phyloP scores from a whole-genome alignment of 441 rosid species.

The Adansonia gregorii region DNA sequence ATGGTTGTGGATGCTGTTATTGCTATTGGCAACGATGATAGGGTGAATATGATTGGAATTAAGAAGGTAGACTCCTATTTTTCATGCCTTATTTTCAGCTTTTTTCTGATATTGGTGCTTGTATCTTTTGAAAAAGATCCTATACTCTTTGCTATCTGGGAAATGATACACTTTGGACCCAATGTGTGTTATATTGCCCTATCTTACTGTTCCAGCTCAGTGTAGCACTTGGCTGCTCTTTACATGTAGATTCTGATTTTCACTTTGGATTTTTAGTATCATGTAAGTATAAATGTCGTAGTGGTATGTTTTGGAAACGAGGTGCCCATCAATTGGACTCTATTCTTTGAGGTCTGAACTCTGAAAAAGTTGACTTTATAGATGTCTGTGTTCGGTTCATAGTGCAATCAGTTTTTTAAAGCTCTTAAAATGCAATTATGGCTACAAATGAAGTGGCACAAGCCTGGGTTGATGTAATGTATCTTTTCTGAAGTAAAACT shows the following conservation, averaged over 20 bases:
- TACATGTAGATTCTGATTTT: not conserved
- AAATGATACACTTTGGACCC: not conserved
- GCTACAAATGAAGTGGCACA: not conserved
- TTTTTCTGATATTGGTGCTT: not conserved
- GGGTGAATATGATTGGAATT: constrained; percentile 84
- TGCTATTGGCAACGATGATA: constrained; percentile 80
- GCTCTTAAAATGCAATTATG: too few species aligned
- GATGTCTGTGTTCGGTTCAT: too few species aligned
- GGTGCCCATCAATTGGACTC: not conserved
- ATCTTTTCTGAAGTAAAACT: not conserved
- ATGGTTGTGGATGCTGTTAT: constrained; percentile 97
- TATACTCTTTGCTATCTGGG: not conserved
- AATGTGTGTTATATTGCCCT: not conserved
- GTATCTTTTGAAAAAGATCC: not conserved
- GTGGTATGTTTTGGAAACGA: not conserved
- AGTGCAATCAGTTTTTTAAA: too few species aligned
- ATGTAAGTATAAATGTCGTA: constrained; percentile 1
- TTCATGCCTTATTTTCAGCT: not conserved
- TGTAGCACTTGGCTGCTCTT: not conserved
- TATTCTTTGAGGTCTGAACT: not conserved
- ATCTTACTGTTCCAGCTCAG: constrained; percentile 12
- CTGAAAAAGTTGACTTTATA: not conserved
- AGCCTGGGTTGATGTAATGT: too few species aligned
- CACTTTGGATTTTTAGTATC: not conserved
- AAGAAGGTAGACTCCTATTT: constrained; percentile 65